These are phyloP conservation scores for Babesia sp. DNA, from an alignment of 169 alveolate genomes.

Conservation along the genomic window DNA sequence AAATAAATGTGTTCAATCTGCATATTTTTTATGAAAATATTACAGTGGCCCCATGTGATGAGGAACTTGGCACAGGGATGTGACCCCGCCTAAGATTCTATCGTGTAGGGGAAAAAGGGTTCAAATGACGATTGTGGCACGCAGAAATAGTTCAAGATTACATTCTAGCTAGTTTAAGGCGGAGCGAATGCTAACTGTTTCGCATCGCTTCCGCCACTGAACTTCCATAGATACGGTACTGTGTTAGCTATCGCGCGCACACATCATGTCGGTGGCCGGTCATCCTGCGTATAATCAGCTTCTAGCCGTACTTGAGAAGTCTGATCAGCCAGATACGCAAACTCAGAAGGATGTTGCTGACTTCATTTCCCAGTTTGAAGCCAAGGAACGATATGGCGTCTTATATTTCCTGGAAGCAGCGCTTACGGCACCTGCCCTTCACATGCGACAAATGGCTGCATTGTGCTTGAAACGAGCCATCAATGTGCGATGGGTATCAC, in stretches of 20 bases:
- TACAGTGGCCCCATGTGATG: no score
- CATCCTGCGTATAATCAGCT: constrained; percentile 29
- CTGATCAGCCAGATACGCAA: constrained; percentile 56
- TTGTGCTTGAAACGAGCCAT: constrained; percentile 43
- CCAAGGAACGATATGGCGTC: constrained; percentile 13
- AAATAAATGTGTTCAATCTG: no score
- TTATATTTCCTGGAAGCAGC: constrained; percentile 61
- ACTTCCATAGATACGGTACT: no score
- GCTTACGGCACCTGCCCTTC: constrained; percentile 35
- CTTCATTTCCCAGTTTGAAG: constrained; percentile 31
- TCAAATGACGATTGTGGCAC: no score
- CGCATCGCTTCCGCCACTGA: not conserved
- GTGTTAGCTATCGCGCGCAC: not conserved
- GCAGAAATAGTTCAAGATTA: no score
- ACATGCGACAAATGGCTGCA: constrained; percentile 59
- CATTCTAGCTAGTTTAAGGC: not conserved
- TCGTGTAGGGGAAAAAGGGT: no score
- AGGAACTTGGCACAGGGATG: no score
- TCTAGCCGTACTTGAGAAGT: constrained; percentile 24
- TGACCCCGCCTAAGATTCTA: no score
- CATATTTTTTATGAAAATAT: no score
- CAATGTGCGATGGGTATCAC: constrained; percentile 11
- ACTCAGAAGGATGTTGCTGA: constrained; percentile 62
- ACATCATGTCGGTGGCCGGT: constrained; percentile 12
- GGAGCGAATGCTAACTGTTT: not conserved